Evolutionary conservation across 2,329 filamentous ascomycete genomes (phyloP), one percentile per base, ranked within the genome.

Genomic region (Scedosporium minutisporum): DNA sequence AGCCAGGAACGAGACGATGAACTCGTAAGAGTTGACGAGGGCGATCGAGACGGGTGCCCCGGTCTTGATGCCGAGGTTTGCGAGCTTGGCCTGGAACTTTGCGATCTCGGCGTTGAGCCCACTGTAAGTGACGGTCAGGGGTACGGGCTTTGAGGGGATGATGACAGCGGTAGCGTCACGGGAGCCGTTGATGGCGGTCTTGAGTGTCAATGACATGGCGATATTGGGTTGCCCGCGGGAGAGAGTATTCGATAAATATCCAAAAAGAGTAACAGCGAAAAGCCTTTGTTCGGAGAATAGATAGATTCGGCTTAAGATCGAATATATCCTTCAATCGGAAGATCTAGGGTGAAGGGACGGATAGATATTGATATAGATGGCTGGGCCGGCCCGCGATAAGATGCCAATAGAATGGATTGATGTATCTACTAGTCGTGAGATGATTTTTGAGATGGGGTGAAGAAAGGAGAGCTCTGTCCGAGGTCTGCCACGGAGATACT

Each of bases 1-100:
- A n/a, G 90, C 91, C 55, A 96, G 82, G 76, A 96, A 96, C 2
- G 90, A 87, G 63, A 95, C 86, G 71, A 96, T 89, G 76, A 96
- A 95, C 74, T 93, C 90, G 75, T 91, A 93, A 61, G 88, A 91
- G 78, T 96, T 96, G 64, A 88, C 84, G 18, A 92, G 82, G 29
- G 91, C 89, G 72, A 96, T 92, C 58, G 90, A 95, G 61, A 96
- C 90, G 57, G 90, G 87, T 14, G 87, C 83, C 66, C 82, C 81
- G 53, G 83, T 81, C 63, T 81, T 79, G 65, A 96, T 85, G 66
- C 91, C 91, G 63, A 93, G 80, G 58, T 81, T 81, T 25, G 91
- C 90, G 65, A 96, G 85, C 76, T 91, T 90, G 71, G 80, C 79
- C 77, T 95, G 91, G 77, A 95, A 93, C 16, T 82, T 77, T 53